phyloP scores from a whole-genome alignment of 179 eudicot genomes.

The Gypsophila paniculata region DNA sequence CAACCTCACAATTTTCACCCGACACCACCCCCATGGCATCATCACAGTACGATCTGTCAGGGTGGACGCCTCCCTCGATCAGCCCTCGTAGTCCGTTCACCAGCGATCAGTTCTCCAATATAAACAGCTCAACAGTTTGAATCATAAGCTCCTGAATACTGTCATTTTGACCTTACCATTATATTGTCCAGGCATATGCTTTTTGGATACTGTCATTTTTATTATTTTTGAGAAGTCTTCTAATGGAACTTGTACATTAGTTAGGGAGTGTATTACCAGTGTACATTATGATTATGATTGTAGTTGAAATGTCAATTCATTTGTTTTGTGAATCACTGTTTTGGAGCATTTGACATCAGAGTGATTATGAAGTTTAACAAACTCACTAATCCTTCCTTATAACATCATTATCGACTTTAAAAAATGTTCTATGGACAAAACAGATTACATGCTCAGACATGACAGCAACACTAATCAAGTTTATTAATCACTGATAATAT shows the following conservation, averaged over 20 bases:
- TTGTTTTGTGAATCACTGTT: background rate
- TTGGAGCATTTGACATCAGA: background rate
- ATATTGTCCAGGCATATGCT: background rate
- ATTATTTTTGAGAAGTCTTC: background rate
- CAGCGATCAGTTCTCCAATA: conserved; percentile 28
- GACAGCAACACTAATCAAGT: conserved; percentile 1
- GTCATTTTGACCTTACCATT: conserved; percentile 11
- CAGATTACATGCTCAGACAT: conserved; percentile 7
- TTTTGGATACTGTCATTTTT: conserved; percentile 2
- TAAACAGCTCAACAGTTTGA: conserved; percentile 13
- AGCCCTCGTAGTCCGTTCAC: conserved; percentile 36
- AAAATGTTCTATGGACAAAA: background rate
- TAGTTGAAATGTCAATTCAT: conserved; percentile 16
- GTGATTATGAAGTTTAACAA: background rate
- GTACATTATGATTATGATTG: conserved; percentile 21
- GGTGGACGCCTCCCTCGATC: conserved; percentile 36
- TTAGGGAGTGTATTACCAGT: conserved; percentile 25
- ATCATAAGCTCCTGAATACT: background rate
- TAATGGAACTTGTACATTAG: conserved; percentile 23
- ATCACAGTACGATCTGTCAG: conserved; percentile 35
- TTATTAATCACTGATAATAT: conserved; percentile 6
- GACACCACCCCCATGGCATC: conserved; percentile 39
- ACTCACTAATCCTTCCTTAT: background rate
- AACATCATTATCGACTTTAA: background rate
- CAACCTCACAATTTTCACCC: conserved; percentile 32